Conservation (phyloP, 805 yeast genomes). For the Monosporozyma servazzii region DNA sequence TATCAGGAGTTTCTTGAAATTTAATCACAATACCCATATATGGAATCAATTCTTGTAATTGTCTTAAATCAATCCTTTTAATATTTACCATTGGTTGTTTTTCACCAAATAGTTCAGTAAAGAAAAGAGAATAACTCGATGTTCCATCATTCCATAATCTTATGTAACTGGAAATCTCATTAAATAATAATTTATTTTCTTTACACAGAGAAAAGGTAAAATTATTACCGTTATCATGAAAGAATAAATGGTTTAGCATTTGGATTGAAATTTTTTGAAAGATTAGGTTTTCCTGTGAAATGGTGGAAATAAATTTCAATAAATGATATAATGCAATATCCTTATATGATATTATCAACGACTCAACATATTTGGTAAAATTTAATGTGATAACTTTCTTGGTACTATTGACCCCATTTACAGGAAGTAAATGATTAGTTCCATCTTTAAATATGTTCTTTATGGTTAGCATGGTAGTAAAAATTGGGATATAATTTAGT, state of each 20-base stretch:
- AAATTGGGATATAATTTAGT: conserved; percentile 17
- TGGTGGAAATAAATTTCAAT: conserved; percentile 27
- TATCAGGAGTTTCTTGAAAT: background rate
- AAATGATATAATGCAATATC: conserved; percentile 30
- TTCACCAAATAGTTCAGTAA: conserved; percentile 10
- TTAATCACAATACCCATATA: background rate
- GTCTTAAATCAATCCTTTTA: conserved; percentile 5
- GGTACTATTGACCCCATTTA: background rate
- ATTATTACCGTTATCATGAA: conserved; percentile 14
- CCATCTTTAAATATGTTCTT: background rate
- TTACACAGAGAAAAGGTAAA: conserved; percentile 8
- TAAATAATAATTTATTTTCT: conserved; percentile 20
- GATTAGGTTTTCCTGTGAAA: conserved; percentile 29
- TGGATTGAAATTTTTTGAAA: conserved; percentile 28
- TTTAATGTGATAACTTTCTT: conserved; percentile 6
- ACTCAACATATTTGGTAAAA: conserved; percentile 25
- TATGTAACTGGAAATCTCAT: conserved; percentile 19
- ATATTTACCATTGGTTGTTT: conserved; percentile 15
- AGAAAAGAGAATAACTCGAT: conserved; percentile 18
- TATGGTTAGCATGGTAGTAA: conserved; percentile 9
- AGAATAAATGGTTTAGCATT: conserved; percentile 27
- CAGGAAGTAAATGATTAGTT: background rate
- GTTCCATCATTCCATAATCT: conserved; percentile 32
- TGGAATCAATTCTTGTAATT: conserved; percentile 15
- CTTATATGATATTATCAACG: conserved; percentile 31